These are phyloP conservation scores for Brettanomyces sp. DNA, from an alignment of 805 yeast species.

Conservation along the genomic window DNA sequence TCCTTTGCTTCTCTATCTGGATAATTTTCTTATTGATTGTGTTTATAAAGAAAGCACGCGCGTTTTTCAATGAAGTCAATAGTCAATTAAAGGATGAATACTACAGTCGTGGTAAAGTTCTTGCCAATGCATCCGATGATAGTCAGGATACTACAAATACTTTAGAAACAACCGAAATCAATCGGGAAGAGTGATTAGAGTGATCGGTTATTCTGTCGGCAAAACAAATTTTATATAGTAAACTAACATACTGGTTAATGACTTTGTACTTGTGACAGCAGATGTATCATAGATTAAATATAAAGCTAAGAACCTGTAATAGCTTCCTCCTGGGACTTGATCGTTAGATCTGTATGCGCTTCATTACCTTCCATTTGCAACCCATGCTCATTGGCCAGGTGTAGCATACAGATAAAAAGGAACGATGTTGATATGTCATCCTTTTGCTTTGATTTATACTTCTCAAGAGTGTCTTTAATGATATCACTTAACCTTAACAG, in stretches of 20 bases:
- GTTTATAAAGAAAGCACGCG: background rate
- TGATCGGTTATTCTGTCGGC: background rate
- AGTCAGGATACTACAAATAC: background rate
- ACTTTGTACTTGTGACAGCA: background rate
- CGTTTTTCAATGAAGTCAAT: background rate
- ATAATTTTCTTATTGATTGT: background rate
- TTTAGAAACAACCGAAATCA: background rate
- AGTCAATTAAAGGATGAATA: conserved; percentile 16
- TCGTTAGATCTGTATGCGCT: conserved; percentile 12
- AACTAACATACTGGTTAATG: too few relatives aligned
- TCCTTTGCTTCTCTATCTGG: background rate
- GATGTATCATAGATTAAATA: background rate
- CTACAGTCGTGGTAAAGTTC: conserved; percentile 17
- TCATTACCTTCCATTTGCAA: conserved; percentile 43
- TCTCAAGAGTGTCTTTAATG: conserved; percentile 20
- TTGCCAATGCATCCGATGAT: conserved; percentile 11
- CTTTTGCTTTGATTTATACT: conserved; percentile 47
- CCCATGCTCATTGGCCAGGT: conserved; percentile 82
- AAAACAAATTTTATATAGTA: background rate
- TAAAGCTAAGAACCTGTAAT: background rate
- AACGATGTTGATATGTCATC: conserved; percentile 76
- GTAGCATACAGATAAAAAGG: conserved; percentile 75
- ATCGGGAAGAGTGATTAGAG: too few relatives aligned
- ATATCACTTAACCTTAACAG: conserved; percentile 13
- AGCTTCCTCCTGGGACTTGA: conserved; percentile 3